Base-by-base conservation (phyloP, 345 rosid species). In the Gossypium australe region DNA sequence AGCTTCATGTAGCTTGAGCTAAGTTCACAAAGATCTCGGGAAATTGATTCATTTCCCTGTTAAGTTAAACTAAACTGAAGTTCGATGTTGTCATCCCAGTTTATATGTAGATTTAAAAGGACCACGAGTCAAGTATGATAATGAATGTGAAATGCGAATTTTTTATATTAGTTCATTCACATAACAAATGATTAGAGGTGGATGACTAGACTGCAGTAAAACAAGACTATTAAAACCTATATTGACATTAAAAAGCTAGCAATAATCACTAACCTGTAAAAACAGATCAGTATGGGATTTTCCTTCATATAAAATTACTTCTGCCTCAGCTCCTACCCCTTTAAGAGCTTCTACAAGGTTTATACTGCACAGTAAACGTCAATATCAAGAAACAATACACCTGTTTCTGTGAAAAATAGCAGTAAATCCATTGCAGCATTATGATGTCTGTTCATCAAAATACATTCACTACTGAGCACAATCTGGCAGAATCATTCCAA, bases 221-320 rank as follows among this genome's bases (percentile, higher is more conserved):
- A 24, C 56, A 24, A 49, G 45, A 25, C 16, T 68, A 47, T 25
- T 69, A 49, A 34, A 24, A 22, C 45, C 58, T 22, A n/a, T 11
- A 29, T 8, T n/a, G 43, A 44, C 66, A 70, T 45, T 3, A 27
- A 27, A 47, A 29, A 63, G 55, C 53, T 58, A 49, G 9, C 10
- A 48, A 76, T 3, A 14, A 62, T 49, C 57, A 80, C 82, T 82
- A 77, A 90, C 98, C 87, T 94, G 99, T 76, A 95, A 89, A 80
- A 95, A 95, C 75, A 95, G 80, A 79, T 95, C 99, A 1, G 99
- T 95, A 75, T 93, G 99, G 67, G 93, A 83, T 80, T 95, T 95
- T 75, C 97, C 98, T 25, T 88, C 68, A 58, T 89, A 91, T 65
- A 93, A 66, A 60, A 90, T 80, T 25, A 89, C 29, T 38, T 89